phyloP scores from a whole-genome alignment of 139 green algal genomes.

The Protoeuglena noctilucae region DNA sequence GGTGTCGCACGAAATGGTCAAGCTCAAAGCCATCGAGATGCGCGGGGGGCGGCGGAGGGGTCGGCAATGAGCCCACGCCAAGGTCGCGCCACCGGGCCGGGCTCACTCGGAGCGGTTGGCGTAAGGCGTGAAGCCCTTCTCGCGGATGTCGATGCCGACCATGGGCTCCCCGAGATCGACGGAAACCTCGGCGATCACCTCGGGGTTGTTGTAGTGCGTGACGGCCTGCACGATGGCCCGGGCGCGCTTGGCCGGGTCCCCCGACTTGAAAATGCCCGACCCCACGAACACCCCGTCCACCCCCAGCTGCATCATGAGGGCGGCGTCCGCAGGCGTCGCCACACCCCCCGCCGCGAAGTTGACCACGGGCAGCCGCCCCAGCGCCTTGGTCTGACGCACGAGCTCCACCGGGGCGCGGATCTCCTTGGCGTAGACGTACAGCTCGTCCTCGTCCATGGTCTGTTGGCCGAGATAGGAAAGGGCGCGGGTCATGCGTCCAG shows the following conservation, averaged over 20 bases:
- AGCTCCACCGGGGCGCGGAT: constrained; percentile 88
- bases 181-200: constrained; percentile 83
- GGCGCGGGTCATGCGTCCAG: too few relatives aligned
- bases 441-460: constrained; percentile 97
- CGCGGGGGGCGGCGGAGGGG: too few relatives aligned
- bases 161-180: constrained; percentile 82
- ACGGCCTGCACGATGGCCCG: constrained; percentile 94
- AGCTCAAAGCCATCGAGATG: too few relatives aligned
- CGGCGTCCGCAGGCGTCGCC: constrained; percentile 93
- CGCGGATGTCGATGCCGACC: constrained; percentile 89
- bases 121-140: constrained; percentile 68
- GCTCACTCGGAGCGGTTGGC: constrained; percentile 65
- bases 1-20: too few relatives aligned
- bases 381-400: constrained; percentile 70
- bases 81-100: too few relatives aligned
- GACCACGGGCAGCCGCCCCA: constrained; percentile 88
- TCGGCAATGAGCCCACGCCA: too few relatives aligned
- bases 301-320: constrained; percentile 92
- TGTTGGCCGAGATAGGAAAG: too few relatives aligned
- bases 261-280: constrained; percentile 96
- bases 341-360: constrained; percentile 99
- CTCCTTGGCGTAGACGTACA: constrained; percentile 99
- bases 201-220: constrained; percentile 96
- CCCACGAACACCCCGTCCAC: constrained; percentile 98
- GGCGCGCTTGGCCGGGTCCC: constrained; percentile 76